These are phyloP conservation scores for Pleurotus citrinopileatus DNA, from an alignment of 768 basidiomycete genomes.

Conservation along the genomic window DNA sequence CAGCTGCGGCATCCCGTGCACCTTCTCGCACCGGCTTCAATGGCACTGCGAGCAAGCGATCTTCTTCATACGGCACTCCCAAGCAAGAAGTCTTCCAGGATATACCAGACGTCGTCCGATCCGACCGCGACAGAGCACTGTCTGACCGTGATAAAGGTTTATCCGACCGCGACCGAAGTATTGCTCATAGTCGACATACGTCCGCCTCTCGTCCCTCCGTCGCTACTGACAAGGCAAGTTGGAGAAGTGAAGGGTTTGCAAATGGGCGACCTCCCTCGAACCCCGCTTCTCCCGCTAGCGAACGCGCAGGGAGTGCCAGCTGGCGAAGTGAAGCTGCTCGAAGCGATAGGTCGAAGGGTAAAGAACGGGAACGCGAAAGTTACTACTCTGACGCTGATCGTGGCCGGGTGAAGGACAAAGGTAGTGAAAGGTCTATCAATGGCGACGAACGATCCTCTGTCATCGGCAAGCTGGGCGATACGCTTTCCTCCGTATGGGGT, in stretches of 20 bases:
- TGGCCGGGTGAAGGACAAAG: constrained; percentile 18
- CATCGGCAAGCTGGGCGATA: constrained; percentile 37
- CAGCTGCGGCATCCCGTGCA: constrained; percentile 50
- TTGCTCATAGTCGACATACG: constrained; percentile 4
- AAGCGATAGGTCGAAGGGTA: constrained; percentile 23
- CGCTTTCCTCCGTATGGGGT: constrained; percentile 51
- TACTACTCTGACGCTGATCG: constrained; percentile 20
- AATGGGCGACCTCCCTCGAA: constrained; percentile 10
- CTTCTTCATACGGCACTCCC: constrained; percentile 17
- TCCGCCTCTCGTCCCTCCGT: constrained; percentile 3
- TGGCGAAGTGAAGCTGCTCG: constrained; percentile 17
- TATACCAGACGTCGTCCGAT: constrained; percentile 1
- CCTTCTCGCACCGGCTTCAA: constrained; percentile 39
- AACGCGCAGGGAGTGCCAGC: constrained; percentile 16
- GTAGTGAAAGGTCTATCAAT: constrained; percentile 21
- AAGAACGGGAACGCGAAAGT: constrained; percentile 20
- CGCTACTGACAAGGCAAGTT: constrained; percentile 1
- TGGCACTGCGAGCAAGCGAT: constrained; percentile 21
- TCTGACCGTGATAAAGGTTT: constrained; percentile 2
- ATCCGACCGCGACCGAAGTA: not conserved
- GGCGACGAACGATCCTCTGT: constrained; percentile 26
- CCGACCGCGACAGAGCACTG: constrained; percentile 6
- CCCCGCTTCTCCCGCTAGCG: constrained; percentile 13
- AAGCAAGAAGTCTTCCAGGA: constrained; percentile 10
- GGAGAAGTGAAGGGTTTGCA: constrained; percentile 5